phyloP scores from a whole-genome alignment of 2,329 filamentous ascomycete species.

The Tolypocladium guangdongense region DNA sequence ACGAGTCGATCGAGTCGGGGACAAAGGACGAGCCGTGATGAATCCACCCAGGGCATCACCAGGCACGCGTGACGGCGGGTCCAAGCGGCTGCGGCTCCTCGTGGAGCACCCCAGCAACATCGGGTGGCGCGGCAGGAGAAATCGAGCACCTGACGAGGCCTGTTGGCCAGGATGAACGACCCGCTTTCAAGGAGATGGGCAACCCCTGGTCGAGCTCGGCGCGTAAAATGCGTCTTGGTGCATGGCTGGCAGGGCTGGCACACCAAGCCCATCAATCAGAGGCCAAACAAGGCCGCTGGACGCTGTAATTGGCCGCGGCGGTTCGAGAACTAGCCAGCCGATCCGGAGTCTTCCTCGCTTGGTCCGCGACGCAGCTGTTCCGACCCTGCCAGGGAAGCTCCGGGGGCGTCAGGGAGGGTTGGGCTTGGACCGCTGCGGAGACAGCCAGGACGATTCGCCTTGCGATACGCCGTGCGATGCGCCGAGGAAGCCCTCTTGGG shows the following conservation, averaged over 20 bases:
- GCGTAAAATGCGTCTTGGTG: slow-evolving; percentile 42
- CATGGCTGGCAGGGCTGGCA: slow-evolving; percentile 27
- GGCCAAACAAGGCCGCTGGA: slow-evolving; percentile 21
- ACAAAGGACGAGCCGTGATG: no score
- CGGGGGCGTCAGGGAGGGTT: not conserved
- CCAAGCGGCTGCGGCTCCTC: not conserved
- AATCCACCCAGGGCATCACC: not conserved
- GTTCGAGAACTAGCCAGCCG: slow-evolving; percentile 9
- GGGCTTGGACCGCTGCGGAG: slow-evolving; percentile 6
- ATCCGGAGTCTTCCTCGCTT: slow-evolving; percentile 4
- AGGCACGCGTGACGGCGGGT: not conserved
- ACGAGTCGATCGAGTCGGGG: no score
- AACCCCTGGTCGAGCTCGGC: slow-evolving; percentile 34
- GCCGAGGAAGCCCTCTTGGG: not conserved
- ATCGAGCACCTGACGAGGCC: not conserved
- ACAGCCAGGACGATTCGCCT: not conserved
- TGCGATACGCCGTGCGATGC: no score
- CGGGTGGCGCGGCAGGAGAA: slow-evolving; percentile 21
- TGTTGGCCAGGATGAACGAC: not conserved
- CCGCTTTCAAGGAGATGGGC: slow-evolving; percentile 7
- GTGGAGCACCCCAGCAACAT: not conserved
- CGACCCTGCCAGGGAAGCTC: not conserved
- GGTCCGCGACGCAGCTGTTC: not conserved
- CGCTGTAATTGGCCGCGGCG: slow-evolving; percentile 28
- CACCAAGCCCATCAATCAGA: slow-evolving; percentile 36